Evolutionary conservation across 2,329 filamentous ascomycete genomes (phyloP).

Genomic region (Neopestalotiopsis clavispora): DNA sequence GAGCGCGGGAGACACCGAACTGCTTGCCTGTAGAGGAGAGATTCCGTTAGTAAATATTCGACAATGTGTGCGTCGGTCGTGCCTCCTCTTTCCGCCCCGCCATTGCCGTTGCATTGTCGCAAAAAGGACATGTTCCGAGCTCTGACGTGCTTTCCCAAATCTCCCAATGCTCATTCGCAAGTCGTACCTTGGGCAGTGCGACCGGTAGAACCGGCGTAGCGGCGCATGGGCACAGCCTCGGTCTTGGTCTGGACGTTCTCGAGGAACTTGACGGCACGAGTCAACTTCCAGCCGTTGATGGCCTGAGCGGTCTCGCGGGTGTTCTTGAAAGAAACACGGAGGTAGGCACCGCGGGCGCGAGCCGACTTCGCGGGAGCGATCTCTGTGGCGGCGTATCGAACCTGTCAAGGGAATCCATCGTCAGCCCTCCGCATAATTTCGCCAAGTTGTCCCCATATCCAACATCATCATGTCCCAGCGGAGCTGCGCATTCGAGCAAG

Average conservation of each 20-base stretch:
- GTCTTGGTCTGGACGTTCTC: constrained; percentile 97
- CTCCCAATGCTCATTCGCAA: background rate
- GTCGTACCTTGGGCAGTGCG: constrained; percentile 96
- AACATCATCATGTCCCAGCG: background rate
- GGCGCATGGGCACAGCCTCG: constrained; percentile 97
- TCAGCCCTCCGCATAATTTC: constrained; percentile 25
- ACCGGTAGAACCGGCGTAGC: constrained; percentile 95
- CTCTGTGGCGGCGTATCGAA: constrained; percentile 94
- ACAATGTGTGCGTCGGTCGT: background rate
- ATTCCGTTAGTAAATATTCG: constrained; percentile 25
- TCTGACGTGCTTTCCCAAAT: background rate
- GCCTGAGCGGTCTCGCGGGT: constrained; percentile 99
- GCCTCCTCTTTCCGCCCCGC: background rate
- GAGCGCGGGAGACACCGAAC: constrained; percentile 96
- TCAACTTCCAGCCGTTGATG: constrained; percentile 98
- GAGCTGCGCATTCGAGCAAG: constrained; percentile 2
- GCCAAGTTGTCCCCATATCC: background rate
- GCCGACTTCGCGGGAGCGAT: constrained; percentile 91
- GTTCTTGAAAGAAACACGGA: constrained; percentile 99
- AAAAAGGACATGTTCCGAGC: background rate
- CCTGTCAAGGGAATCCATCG: constrained; percentile 53
- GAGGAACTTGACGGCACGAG: constrained; percentile 94
- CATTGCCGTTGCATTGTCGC: background rate
- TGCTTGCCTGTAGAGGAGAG: constrained; percentile 77
- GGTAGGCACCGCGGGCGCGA: constrained; percentile 97